Percentiles rank a stretch among this genome's conserved stretches.
Evolutionary conservation across 2,329 filamentous ascomycete genomes (phyloP).

Genomic region (Aspergillus tubingensis): DNA sequence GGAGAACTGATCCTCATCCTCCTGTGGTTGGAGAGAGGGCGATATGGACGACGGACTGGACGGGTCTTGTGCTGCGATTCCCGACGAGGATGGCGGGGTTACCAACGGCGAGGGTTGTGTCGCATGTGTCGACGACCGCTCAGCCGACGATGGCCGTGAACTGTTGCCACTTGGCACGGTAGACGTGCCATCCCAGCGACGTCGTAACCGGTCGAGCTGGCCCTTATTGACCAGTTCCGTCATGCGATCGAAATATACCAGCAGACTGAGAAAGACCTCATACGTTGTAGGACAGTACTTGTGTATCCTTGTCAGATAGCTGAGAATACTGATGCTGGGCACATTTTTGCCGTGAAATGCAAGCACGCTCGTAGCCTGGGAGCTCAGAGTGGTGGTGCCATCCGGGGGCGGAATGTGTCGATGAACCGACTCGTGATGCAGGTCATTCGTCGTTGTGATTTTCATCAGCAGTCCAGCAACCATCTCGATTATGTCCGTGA

Average conservation of each 20-base stretch:
- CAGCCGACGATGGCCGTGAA: constrained; percentile 23
- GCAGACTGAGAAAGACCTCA: constrained; percentile 90
- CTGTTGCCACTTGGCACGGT: constrained; percentile 17
- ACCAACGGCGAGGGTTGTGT: constrained; percentile 33
- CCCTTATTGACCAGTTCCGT: constrained; percentile 89
- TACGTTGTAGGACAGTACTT: constrained; percentile 99
- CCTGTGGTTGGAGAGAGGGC: constrained; percentile 38
- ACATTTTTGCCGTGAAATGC: constrained; percentile 99
- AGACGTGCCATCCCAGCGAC: constrained; percentile 23
- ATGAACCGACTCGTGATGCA: constrained; percentile 88
- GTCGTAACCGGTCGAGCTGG: constrained; percentile 63
- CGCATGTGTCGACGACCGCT: constrained; percentile 21
- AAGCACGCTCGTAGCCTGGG: constrained; percentile 72
- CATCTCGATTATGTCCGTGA: constrained; percentile 98
- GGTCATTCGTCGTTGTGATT: constrained; percentile 94
- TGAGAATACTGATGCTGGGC: constrained; percentile 93
- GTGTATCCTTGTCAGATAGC: constrained; percentile 93
- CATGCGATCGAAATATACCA: constrained; percentile 99
- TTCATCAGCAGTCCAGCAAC: constrained; percentile 94
- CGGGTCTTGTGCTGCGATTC: constrained; percentile 38
- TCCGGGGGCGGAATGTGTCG: constrained; percentile 67
- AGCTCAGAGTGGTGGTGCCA: constrained; percentile 59
- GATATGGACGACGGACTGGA: constrained; percentile 36
- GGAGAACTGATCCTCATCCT: constrained; percentile 57
- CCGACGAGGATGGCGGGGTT: constrained; percentile 40